These are phyloP conservation scores for Diddensiella santjacobensis DNA, from an alignment of 805 yeast genomes.

Conservation along the genomic window DNA sequence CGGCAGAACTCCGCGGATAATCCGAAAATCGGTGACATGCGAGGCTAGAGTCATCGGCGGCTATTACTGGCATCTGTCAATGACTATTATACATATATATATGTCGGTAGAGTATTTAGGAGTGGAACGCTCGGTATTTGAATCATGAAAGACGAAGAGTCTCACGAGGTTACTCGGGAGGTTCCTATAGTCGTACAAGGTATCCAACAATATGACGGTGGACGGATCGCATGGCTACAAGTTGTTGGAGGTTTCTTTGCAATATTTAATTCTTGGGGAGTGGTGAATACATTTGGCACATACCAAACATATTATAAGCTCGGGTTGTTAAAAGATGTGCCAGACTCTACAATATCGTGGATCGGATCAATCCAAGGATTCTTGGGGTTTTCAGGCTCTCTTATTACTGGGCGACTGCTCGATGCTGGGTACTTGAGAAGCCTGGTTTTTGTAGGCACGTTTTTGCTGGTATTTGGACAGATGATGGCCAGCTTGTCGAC, in stretches of 20 bases:
- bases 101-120: no score
- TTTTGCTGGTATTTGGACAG: conserved; percentile 27
- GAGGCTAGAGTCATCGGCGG: no score
- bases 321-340: conserved; percentile 17
- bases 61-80: no score
- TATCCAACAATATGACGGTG: conserved; percentile 15
- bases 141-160: neutral
- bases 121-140: no score
- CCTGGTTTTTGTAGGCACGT: conserved; percentile 24
- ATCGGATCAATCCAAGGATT: conserved; percentile 34
- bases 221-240: conserved; percentile 23
- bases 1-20: no score
- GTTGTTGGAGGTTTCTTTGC: conserved; percentile 19
- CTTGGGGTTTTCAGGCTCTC: conserved; percentile 24
- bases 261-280: conserved; percentile 23
- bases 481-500: conserved; percentile 36
- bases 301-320: conserved; percentile 28
- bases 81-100: no score
- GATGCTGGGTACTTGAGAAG: conserved; percentile 27
- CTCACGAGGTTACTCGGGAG: neutral
- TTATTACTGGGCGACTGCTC: conserved; percentile 30
- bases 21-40: no score
- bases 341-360: conserved; percentile 34
- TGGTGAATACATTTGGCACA: conserved; percentile 28
- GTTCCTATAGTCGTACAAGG: neutral